Evolutionary conservation across 164 flowering plant species (phyloP), one percentile per base, ranked within the genome.

Genomic region (Vitis riparia): DNA sequence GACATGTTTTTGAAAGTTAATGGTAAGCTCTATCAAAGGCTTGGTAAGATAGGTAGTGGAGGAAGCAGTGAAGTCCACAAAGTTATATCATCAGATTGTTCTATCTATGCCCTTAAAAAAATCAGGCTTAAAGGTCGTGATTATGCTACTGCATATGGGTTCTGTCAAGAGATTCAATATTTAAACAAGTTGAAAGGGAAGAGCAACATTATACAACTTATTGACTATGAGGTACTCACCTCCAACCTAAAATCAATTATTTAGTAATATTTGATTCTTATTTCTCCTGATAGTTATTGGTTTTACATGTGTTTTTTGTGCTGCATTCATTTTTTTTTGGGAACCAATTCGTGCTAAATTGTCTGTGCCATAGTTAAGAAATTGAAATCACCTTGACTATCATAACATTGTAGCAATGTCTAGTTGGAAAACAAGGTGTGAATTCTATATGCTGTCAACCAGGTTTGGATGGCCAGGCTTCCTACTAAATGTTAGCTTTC

Each of bases 31-130:
- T 95, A 95, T 80, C 99, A 95, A 70, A 89, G 89, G 85, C 97
- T 95, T 70, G 99, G 99, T 13, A 95, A 91, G 87, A 91, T 95
- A 66, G 99, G 99, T 14, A 93, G 93, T 73, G 99, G 99, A 63
- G 99, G 99, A 73, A 93, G 99, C 76, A 95, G 99, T 86, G 99
- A 95, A 81, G 99, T 95, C 59, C 91, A 93, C 84, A 95, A 95
- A 78, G 99, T 93, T 70, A 95, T 95, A 67, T 81, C 98, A 66
- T 76, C 96, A 17, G 94, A 93, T 59, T 95, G 99, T 81, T 84
- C 80, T 29, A 95, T 95, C 73, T 91, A 91, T 83, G 99, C 99
- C 68, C 87, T 95, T 49, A 95, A 95, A 73, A 93, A 84, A 73
- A 95, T 95, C 76, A 93, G 88, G 84, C 99, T 95, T 57, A 95